Evolutionary conservation across 2,329 filamentous ascomycete species (phyloP).

Genomic region (Alternaria triticimaculans): DNA sequence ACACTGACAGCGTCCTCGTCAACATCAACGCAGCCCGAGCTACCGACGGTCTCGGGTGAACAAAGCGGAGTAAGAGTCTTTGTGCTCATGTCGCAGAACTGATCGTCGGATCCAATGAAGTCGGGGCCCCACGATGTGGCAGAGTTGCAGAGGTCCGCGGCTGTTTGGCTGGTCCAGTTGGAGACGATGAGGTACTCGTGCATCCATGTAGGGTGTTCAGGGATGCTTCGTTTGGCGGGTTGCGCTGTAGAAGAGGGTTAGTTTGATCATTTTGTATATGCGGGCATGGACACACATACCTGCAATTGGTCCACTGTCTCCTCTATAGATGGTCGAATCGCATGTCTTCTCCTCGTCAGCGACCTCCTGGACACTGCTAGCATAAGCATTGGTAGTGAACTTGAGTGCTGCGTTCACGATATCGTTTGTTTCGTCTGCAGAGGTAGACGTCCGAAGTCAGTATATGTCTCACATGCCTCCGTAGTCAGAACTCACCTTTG

Average conservation of each 20-base stretch:
- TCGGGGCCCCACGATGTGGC: neutral
- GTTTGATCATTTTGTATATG: too few relatives aligned
- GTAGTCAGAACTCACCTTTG: neutral
- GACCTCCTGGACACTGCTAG: constrained; percentile 8
- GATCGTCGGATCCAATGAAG: neutral
- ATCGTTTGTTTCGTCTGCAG: constrained; percentile 12
- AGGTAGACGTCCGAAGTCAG: too few relatives aligned
- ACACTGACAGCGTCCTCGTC: neutral
- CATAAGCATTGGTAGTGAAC: constrained; percentile 11
- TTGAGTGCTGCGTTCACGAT: constrained; percentile 11
- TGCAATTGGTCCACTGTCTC: constrained; percentile 3
- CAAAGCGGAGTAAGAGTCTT: neutral
- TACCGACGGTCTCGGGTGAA: neutral
- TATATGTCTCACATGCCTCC: too few relatives aligned
- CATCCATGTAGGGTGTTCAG: neutral
- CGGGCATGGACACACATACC: neutral
- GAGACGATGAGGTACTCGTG: neutral
- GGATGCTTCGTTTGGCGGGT: neutral
- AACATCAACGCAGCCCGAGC: neutral
- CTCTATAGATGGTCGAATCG: constrained; percentile 2
- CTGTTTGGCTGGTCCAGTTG: neutral
- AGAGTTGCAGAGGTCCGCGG: neutral
- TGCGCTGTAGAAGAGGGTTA: neutral
- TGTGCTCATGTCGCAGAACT: neutral
- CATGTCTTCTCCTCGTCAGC: constrained; percentile 1